A percentile compares a stretch with the other conserved stretches of the same genome.
phyloP scores from a whole-genome alignment of 2,329 filamentous ascomycete genomes.

The Calonectria pseudoreteaudii region DNA sequence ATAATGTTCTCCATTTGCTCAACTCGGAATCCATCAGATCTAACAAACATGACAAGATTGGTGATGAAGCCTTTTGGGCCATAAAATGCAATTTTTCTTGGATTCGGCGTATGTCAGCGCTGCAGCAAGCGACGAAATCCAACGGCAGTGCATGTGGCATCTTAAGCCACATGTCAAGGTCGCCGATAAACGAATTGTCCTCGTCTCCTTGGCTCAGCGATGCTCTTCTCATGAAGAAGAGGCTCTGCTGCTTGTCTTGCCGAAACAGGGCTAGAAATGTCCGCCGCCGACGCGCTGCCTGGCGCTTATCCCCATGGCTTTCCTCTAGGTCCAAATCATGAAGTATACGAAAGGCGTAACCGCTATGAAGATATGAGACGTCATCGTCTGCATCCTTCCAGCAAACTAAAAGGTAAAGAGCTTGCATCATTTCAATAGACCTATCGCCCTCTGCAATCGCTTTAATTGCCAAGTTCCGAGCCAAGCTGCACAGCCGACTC shows the following conservation, averaged over 20 bases:
- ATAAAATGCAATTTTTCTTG: slow-evolving; percentile 15
- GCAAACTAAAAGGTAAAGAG: slow-evolving; percentile 30
- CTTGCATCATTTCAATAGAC: slow-evolving; percentile 32
- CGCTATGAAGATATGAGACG: slow-evolving; percentile 33
- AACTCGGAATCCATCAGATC: slow-evolving; percentile 25
- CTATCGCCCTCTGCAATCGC: slow-evolving; percentile 26
- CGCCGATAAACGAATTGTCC: slow-evolving; percentile 9
- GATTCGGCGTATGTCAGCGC: slow-evolving; percentile 19
- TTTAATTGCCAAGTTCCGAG: slow-evolving; percentile 25
- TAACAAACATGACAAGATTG: slow-evolving; percentile 21
- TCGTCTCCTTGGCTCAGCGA: slow-evolving; percentile 11
- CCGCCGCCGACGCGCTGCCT: slow-evolving; percentile 9
- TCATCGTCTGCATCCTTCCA: slow-evolving; percentile 35
- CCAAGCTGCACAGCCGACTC: slow-evolving; percentile 28
- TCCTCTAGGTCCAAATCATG: slow-evolving; percentile 29
- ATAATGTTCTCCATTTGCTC: slow-evolving; percentile 15
- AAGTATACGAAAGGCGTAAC: slow-evolving; percentile 29
- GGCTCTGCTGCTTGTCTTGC: slow-evolving; percentile 31
- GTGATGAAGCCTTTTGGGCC: slow-evolving; percentile 9
- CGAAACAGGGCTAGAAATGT: slow-evolving; percentile 28
- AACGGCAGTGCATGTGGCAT: slow-evolving; percentile 18
- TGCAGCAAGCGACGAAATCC: slow-evolving; percentile 24
- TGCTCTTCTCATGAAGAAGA: slow-evolving; percentile 30
- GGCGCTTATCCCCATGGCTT: slow-evolving; percentile 10
- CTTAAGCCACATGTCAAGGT: slow-evolving; percentile 21